Percentiles rank a stretch among this genome's conserved stretches.
phyloP scores from a whole-genome alignment of 2,329 filamentous ascomycete genomes.

The Harringtonia aguacate region DNA sequence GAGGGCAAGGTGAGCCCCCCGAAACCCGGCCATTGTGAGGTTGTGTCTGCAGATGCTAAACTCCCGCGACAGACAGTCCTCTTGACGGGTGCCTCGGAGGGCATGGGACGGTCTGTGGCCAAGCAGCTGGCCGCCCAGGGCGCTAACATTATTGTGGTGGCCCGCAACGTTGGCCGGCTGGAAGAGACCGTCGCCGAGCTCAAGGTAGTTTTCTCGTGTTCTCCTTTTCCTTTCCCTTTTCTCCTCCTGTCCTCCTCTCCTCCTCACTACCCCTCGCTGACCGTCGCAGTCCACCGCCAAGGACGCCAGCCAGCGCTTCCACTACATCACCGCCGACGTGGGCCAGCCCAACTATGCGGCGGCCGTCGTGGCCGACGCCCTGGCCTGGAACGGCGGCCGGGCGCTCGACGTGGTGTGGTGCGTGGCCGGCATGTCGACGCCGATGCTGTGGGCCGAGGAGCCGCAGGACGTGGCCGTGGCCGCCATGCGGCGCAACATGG shows the following conservation, averaged over 20 bases:
- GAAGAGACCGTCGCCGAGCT: slow-evolving; percentile 56
- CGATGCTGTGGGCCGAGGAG: slow-evolving; percentile 72
- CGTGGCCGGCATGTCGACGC: slow-evolving; percentile 64
- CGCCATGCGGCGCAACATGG: slow-evolving; percentile 68
- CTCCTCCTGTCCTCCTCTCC: neutral
- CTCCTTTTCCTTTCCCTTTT: neutral
- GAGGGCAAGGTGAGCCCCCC: slow-evolving; percentile 71
- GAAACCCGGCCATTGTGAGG: no score
- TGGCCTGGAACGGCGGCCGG: slow-evolving; percentile 63
- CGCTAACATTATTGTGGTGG: slow-evolving; percentile 76
- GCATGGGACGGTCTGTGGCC: slow-evolving; percentile 73
- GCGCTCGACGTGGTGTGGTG: slow-evolving; percentile 86
- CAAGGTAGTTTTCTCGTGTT: slow-evolving; percentile 30
- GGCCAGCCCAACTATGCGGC: slow-evolving; percentile 58
- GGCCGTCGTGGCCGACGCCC: slow-evolving; percentile 60
- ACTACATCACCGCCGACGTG: slow-evolving; percentile 75
- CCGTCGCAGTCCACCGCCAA: slow-evolving; percentile 50
- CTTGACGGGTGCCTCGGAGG: slow-evolving; percentile 85
- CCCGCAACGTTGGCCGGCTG: slow-evolving; percentile 67
- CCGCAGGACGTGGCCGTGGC: slow-evolving; percentile 41
- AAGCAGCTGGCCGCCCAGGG: slow-evolving; percentile 69
- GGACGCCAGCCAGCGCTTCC: slow-evolving; percentile 65
- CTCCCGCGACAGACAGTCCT: slow-evolving; percentile 59
- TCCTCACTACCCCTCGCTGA: neutral
- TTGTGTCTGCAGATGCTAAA: slow-evolving; percentile 4